Evolutionary conservation across 805 yeast genomes (phyloP).

Genomic region (Yarrowia divulgata): DNA sequence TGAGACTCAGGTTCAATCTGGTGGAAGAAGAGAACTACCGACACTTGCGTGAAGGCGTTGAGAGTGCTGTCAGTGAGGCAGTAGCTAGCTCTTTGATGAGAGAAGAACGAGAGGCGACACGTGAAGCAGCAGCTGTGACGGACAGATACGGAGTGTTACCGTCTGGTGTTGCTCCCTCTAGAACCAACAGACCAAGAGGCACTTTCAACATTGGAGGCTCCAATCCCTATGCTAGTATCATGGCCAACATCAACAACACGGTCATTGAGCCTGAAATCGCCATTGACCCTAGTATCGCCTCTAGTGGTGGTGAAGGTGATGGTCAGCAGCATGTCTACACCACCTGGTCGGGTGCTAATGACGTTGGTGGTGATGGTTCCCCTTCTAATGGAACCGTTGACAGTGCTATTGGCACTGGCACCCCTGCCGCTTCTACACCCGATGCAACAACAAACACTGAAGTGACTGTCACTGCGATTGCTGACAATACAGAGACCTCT

Average conservation of each 20-base stretch:
- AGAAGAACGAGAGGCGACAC: background rate
- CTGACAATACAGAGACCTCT: background rate
- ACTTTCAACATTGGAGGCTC: conserved; percentile 19
- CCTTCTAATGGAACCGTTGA: background rate
- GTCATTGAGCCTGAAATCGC: conserved; percentile 39
- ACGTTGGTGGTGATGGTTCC: too few species aligned
- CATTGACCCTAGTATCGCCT: conserved; percentile 53
- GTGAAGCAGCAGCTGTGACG: background rate
- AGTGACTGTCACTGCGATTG: background rate
- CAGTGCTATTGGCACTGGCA: background rate
- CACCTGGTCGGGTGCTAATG: background rate
- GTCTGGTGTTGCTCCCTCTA: background rate
- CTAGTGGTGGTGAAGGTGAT: background rate
- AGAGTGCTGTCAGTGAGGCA: conserved; percentile 11
- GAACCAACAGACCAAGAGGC: background rate
- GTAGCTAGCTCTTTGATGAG: background rate
- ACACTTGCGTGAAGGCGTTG: conserved; percentile 10
- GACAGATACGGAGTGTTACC: conserved; percentile 10
- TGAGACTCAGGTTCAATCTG: conserved; percentile 77
- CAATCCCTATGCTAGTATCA: conserved; percentile 65
- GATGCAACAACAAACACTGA: background rate
- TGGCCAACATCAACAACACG: conserved; percentile 48
- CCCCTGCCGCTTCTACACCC: background rate
- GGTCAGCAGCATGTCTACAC: background rate
- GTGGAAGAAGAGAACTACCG: conserved; percentile 87